These are phyloP conservation scores for Helicocarpus griseus DNA, from an alignment of 2,329 filamentous ascomycete species.

Conservation along the genomic window DNA sequence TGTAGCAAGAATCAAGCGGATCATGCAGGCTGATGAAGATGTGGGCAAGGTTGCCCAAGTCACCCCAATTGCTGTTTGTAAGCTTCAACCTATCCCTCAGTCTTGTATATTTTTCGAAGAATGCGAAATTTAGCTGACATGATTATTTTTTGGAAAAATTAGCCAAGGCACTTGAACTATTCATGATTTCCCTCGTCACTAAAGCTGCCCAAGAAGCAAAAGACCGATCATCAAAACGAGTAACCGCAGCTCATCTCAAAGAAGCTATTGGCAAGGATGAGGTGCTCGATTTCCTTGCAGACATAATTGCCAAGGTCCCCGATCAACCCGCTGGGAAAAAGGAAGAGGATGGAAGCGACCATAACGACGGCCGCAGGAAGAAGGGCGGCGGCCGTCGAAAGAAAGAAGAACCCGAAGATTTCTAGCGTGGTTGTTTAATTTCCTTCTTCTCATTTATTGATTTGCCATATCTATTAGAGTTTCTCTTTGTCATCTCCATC, in stretches of 20 bases:
- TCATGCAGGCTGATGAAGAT: constrained; percentile 98
- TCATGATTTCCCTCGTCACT: constrained; percentile 90
- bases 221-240: constrained; percentile 74
- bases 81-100: constrained; percentile 19
- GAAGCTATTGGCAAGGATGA: constrained; percentile 78
- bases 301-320: constrained; percentile 80
- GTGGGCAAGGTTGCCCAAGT: constrained; percentile 98
- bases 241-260: constrained; percentile 86
- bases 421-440: not conserved
- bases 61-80: constrained; percentile 83
- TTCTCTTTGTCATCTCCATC: not conserved
- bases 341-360: constrained; percentile 37
- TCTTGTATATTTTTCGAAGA: not conserved
- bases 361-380: constrained; percentile 38
- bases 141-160: constrained; percentile 12
- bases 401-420: constrained; percentile 31
- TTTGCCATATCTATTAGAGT: not conserved
- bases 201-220: constrained; percentile 79
- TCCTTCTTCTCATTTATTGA: not conserved
- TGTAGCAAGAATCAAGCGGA: constrained; percentile 93
- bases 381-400: constrained; percentile 34
- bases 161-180: constrained; percentile 91
- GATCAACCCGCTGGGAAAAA: constrained; percentile 44
- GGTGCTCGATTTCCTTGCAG: constrained; percentile 85
- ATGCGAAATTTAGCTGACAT: constrained; percentile 8